Conservation (phyloP, 1,284 basidiomycete species). For the Papiliotrema laurentii region DNA sequence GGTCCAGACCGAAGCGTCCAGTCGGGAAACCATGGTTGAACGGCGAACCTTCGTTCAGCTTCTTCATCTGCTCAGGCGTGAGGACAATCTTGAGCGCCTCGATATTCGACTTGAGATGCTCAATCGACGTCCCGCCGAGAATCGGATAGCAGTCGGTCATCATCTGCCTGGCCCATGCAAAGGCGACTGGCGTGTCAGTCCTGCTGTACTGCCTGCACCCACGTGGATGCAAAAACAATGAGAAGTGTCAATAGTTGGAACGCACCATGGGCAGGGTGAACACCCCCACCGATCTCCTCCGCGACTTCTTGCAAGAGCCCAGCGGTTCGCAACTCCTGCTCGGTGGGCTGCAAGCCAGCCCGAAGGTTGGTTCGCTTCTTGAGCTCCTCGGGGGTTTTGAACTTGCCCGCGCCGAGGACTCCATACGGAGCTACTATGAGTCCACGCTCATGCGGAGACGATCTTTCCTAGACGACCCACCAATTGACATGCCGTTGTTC, state of each 20-base stretch:
- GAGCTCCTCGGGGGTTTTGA: conserved; percentile 44
- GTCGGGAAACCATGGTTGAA: conserved; percentile 40
- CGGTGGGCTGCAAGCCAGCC: conserved; percentile 18
- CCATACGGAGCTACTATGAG: conserved; percentile 42
- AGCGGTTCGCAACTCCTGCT: conserved; percentile 22
- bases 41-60: conserved; percentile 34
- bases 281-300: conserved; percentile 47
- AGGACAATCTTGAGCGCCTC: conserved; percentile 43
- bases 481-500: conserved; percentile 50
- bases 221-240: neutral
- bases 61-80: conserved; percentile 36
- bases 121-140: conserved; percentile 45
- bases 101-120: conserved; percentile 36
- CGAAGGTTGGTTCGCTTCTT: conserved; percentile 27
- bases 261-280: conserved; percentile 30
- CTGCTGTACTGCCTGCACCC: neutral
- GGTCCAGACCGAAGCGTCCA: conserved; percentile 26
- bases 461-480: conserved; percentile 13
- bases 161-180: conserved; percentile 31
- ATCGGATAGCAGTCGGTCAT: conserved; percentile 42
- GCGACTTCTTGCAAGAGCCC: conserved; percentile 43
- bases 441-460: neutral
- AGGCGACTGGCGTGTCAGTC: conserved; percentile 20
- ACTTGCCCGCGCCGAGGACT: conserved; percentile 47
- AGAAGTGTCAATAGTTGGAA: neutral